Percentiles rank a stretch among this genome's conserved stretches.
These are phyloP conservation scores for Alternaria angustiovoidea DNA, from an alignment of 2,329 filamentous ascomycete species.

Conservation along the genomic window DNA sequence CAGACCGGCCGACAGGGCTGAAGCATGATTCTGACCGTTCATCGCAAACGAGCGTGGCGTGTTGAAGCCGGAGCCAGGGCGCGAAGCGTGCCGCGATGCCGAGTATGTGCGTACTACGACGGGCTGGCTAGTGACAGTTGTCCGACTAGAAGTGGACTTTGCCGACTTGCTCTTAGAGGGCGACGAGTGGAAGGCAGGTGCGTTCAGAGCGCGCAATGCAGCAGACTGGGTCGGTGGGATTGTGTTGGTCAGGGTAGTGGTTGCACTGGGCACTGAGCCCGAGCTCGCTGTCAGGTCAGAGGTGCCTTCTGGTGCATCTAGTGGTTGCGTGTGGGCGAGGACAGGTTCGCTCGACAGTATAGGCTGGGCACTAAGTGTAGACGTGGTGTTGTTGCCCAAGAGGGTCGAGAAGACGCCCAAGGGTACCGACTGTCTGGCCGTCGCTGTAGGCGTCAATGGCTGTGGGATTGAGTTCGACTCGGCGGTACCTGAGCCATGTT, in stretches of 20 bases:
- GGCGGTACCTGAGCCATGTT: constrained; percentile 27
- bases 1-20: constrained; percentile 42
- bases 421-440: constrained; percentile 45
- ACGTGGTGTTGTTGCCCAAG: constrained; percentile 36
- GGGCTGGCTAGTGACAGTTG: constrained; percentile 53
- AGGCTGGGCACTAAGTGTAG: constrained; percentile 23
- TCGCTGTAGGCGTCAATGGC: constrained; percentile 47
- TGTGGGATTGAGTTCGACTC: constrained; percentile 39
- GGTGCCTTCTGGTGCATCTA: constrained; percentile 37
- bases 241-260: constrained; percentile 48
- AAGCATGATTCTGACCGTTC: constrained; percentile 37
- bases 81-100: constrained; percentile 44
- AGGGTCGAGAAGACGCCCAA: constrained; percentile 44
- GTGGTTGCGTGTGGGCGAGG: constrained; percentile 41
- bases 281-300: constrained; percentile 44
- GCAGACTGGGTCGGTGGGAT: constrained; percentile 49
- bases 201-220: constrained; percentile 50
- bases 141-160: constrained; percentile 50
- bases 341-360: constrained; percentile 25
- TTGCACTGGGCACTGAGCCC: constrained; percentile 46
- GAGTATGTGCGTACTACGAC: constrained; percentile 56
- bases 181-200: constrained; percentile 48
- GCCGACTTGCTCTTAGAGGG: constrained; percentile 42
- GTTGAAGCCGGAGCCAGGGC: constrained; percentile 42
- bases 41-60: constrained; percentile 45